Base-by-base conservation (phyloP, 2,329 filamentous ascomycete genomes). In the Ceratocystis papillata region DNA sequence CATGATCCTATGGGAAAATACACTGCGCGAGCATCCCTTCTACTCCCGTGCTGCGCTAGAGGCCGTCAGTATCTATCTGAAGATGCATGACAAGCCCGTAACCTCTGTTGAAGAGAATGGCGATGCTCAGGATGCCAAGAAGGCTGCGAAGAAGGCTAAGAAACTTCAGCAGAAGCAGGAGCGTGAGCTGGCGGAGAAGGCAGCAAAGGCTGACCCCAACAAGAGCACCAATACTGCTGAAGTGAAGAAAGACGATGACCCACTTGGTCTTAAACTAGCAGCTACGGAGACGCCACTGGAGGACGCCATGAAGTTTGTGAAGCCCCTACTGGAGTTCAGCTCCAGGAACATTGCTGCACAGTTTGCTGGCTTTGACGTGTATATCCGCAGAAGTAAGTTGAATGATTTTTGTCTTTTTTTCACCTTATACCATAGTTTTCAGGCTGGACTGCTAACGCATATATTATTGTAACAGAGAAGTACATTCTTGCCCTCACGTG, bases 1-100 rank as follows among this genome's bases (percentile, higher is more conserved):
- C 71, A 96, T 99, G 90, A 81, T 99, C 60, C 85, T 88, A 71
- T 99, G 94, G 95, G 93, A 97, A 74, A 92, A 99, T 73, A 85
- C 86, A 69, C 77, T 97, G 57, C 87, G 91, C 65, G 89, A 96
- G 71, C 94, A 99, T 74, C 94, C 94, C 1, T 96, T 96, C 78
- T 99, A 89, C 77, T 87, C 88, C 3, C 83, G 90, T 57, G 89
- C 90, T 62, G 93, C 94, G 0, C 79, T 96, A 28, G 85, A 86
- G 64, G 92, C 93, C 5, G 83, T 96, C 68, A 83, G 87, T 68
- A 80, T 95, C 41, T 97, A 96, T 74, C 74, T 96, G 33, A 79
- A 85, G 69, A 81, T 99, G 70, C 80, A 88, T 69, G 93, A 96
- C 71, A 84, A 88, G 69, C 88, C 88, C 0, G 62, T 22, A 20